Conservation (phyloP, 768 basidiomycete species). For the Leccinum variicolor region DNA sequence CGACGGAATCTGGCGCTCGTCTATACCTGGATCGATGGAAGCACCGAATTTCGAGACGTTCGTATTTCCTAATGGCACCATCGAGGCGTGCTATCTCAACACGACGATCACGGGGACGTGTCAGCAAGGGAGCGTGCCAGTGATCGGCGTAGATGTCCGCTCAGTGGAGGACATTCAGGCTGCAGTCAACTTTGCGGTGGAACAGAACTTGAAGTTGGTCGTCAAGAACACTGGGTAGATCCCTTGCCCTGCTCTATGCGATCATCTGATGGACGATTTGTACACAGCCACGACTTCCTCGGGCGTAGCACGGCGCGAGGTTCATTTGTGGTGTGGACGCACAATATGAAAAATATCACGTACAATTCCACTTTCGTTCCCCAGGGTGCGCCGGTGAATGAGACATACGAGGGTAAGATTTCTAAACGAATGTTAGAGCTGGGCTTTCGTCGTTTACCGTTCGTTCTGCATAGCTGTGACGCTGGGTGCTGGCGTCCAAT, state of each 20-base stretch:
- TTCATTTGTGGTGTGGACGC: conserved; percentile 42
- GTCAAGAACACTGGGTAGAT: conserved; percentile 30
- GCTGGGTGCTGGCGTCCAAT: conserved; percentile 45
- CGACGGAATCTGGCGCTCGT: conserved; percentile 40
- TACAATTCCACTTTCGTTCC: conserved; percentile 32
- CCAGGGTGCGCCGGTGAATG: conserved; percentile 24
- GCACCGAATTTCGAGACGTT: conserved; percentile 33
- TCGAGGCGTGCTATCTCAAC: conserved; percentile 33
- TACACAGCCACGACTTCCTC: conserved; percentile 36
- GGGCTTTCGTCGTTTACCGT: conserved; percentile 3
- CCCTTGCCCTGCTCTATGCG: not conserved
- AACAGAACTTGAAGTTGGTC: conserved; percentile 19
- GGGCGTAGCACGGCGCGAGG: conserved; percentile 39
- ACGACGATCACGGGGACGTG: conserved; percentile 25
- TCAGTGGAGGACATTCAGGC: conserved; percentile 24
- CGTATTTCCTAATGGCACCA: conserved; percentile 41
- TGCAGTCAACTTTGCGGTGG: conserved; percentile 22
- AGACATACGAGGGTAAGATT: conserved; percentile 22
- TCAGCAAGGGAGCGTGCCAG: conserved; percentile 24
- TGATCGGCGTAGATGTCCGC: conserved; percentile 24
- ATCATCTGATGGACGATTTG: not conserved
- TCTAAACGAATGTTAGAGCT: not conserved
- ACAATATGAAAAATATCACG: conserved; percentile 39
- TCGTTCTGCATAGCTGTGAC: conserved; percentile 26
- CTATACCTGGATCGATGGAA: conserved; percentile 41